Evolutionary conservation across 345 rosid species (phyloP), one percentile per base, ranked within the genome.

Genomic region (Aurinia saxatilis): DNA sequence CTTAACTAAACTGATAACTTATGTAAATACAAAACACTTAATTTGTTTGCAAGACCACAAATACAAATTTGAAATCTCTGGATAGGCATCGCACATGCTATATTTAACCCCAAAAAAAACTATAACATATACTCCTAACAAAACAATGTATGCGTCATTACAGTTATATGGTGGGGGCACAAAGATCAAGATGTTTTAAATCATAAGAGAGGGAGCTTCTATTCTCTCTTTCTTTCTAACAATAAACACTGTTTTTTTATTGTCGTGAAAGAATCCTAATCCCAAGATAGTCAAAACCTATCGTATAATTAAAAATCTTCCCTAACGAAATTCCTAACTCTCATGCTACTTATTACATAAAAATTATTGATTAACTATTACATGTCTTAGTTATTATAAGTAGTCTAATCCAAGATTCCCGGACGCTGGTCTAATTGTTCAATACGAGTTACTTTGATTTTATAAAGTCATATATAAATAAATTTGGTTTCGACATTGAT

Each of bases 261-360:
- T 3, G n/a, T 30, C 49, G 8, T 36, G 11, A 52, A 17, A 30
- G 39, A 53, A 21, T 29, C 48, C 49, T 61, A 69, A 69, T 69
- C 68, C 68, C 68, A 69, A 61, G 68, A 53, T 57, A 69, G 63
- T 69, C 68, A 69, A 69, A 54, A 27, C 30, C 40, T 35, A 45
- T 52, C 50, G 45, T 60, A 34, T 51, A 15, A 17, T 40, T 31
- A 21, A 10, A 7, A 17, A 37, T 55, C 31, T 29, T 29, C 8
- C 57, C 18, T 47, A 66, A 50, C 18, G 10, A n/a, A 48, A 18
- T 67, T 42, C 8, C 62, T 52, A 68, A 68, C 73, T 61, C 62
- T 69, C 63, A 69, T 53, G 73, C 55, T 36, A 68, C 18, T 29
- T 59, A 31, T 16, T 36, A 23, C 16, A 10, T 11, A 23, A 27